phyloP scores from a whole-genome alignment of 352 stramenopile genomes.

The Vaucheria bursata region DNA sequence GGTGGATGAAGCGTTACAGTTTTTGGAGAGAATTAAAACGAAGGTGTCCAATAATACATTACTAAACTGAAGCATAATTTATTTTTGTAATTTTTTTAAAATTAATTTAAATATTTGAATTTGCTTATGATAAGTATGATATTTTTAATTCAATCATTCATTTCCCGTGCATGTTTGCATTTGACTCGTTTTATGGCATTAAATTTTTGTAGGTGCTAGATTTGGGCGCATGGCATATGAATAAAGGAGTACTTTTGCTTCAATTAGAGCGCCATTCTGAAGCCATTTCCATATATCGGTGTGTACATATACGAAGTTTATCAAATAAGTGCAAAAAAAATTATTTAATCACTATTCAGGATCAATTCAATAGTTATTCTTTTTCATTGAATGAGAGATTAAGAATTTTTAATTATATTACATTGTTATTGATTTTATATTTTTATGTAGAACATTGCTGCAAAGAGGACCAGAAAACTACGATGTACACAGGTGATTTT shows the following conservation, averaged over 20 bases:
- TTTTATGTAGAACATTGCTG: slow-evolving; percentile 57
- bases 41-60: slow-evolving; percentile 15
- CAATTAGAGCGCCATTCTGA: slow-evolving; percentile 54
- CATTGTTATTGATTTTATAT: too few species aligned
- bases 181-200: not conserved
- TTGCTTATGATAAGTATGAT: not conserved
- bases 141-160: not conserved
- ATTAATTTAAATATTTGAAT: slow-evolving; percentile 52
- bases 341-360: too few species aligned
- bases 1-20: slow-evolving; percentile 55
- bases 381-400: too few species aligned
- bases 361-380: too few species aligned
- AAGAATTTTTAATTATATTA: too few species aligned
- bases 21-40: too few species aligned
- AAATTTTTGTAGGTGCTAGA: slow-evolving; percentile 33
- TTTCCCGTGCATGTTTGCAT: too few species aligned
- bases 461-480: slow-evolving; percentile 81
- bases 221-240: slow-evolving; percentile 29
- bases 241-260: slow-evolving; percentile 49
- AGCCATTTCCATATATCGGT: slow-evolving; percentile 57
- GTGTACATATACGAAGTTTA: not conserved
- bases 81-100: slow-evolving; percentile 17
- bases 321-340: too few species aligned
- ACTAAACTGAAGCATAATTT: slow-evolving; percentile 20
- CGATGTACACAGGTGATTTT: slow-evolving; percentile 18